A percentile compares a stretch with the other conserved stretches of the same genome.
phyloP scores from a whole-genome alignment of 2,329 filamentous ascomycete genomes.

The Apiospora saccharicola region DNA sequence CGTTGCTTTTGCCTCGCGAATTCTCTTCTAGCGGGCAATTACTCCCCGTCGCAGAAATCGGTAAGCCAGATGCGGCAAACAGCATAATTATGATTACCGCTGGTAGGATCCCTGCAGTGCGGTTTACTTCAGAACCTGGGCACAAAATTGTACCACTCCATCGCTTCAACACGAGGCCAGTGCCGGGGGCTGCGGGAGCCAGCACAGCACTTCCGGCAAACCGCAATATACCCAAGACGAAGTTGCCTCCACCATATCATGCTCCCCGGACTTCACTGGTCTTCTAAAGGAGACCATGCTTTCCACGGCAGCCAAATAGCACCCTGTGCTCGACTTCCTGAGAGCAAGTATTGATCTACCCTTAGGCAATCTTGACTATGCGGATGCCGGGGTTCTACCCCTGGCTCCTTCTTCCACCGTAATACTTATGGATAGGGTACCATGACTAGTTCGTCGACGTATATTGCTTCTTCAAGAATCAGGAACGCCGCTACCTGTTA shows the following conservation, averaged over 20 bases:
- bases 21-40: neutral
- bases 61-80: neutral
- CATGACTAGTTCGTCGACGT: neutral
- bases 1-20: conserved; percentile 1
- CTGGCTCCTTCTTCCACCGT: neutral
- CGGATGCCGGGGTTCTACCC: neutral
- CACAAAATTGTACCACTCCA: neutral
- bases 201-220: neutral
- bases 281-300: neutral
- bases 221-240: neutral
- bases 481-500: neutral
- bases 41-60: neutral
- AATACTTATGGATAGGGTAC: neutral
- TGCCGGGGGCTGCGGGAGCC: neutral
- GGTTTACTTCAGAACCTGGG: neutral
- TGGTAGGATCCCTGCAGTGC: conserved; percentile 1
- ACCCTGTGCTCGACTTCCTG: neutral
- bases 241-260: neutral
- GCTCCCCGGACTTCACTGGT: neutral
- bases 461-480: conserved; percentile 9
- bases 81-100: neutral
- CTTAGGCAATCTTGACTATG: neutral
- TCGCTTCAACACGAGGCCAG: conserved; percentile 6
- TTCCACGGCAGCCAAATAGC: neutral
- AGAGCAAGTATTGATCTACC: neutral